phyloP scores from a whole-genome alignment of 257 asterid species.

The Capsicum chinense region DNA sequence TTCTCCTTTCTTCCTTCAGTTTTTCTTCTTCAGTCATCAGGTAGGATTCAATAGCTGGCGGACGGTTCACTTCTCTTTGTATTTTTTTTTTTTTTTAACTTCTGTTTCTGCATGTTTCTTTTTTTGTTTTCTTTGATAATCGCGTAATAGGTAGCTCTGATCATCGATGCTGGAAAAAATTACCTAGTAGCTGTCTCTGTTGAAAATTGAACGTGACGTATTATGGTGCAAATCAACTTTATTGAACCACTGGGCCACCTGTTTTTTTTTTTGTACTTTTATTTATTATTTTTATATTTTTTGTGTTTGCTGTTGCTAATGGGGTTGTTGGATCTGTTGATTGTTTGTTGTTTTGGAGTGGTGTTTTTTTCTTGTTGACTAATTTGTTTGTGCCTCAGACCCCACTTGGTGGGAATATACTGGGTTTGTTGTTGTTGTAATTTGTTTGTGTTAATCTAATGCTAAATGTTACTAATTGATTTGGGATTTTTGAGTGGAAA shows the following conservation, averaged over 20 bases:
- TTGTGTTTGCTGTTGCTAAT: neutral
- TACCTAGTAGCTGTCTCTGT: no score
- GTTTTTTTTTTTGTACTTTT: no score
- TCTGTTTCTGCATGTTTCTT: neutral
- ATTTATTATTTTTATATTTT: no score
- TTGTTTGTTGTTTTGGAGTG: neutral
- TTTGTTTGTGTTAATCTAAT: neutral
- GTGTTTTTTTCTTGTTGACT: neutral
- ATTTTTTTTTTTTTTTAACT: neutral
- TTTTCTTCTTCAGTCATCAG: neutral
- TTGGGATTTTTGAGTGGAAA: neutral
- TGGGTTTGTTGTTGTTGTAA: no score
- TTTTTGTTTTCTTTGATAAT: no score
- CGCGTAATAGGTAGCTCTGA: no score
- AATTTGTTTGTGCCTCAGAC: neutral
- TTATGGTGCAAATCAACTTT: no score
- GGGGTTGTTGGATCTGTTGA: constrained; percentile 29
- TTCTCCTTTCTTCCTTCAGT: neutral
- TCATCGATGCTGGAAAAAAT: no score
- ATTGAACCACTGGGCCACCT: no score
- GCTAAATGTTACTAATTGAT: neutral
- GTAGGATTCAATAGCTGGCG: neutral
- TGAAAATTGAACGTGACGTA: no score
- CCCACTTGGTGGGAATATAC: no score
- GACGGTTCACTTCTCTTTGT: neutral